phyloP scores from a whole-genome alignment of 1,284 basidiomycete genomes.

The Phellinidium pouzarii region DNA sequence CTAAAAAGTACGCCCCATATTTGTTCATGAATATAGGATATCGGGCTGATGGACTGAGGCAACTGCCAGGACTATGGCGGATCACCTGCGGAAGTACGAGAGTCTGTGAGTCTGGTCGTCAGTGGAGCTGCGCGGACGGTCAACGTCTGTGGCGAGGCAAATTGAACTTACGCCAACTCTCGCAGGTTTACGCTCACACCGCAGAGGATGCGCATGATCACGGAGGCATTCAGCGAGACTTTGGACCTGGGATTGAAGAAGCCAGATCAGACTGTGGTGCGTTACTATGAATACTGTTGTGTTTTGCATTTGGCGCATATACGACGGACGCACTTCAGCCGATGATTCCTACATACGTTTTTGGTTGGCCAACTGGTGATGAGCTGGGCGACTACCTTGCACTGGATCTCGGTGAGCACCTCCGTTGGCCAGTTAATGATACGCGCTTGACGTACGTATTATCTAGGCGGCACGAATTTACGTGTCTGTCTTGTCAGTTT shows the following conservation, averaged over 20 bases:
- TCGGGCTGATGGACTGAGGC: conserved; percentile 9
- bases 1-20: conserved; percentile 58
- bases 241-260: conserved; percentile 85
- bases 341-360: conserved; percentile 96
- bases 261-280: conserved; percentile 80
- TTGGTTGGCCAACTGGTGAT: conserved; percentile 90
- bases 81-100: conserved; percentile 86
- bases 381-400: conserved; percentile 91
- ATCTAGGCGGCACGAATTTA: conserved; percentile 84
- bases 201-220: conserved; percentile 95
- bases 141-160: background rate
- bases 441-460: background rate
- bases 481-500: conserved; percentile 95
- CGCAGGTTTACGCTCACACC: conserved; percentile 79
- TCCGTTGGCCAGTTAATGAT: background rate
- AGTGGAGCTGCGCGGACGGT: background rate
- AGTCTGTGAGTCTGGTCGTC: conserved; percentile 48
- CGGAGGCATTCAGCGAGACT: conserved; percentile 90
- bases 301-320: conserved; percentile 7
- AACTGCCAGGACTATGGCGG: conserved; percentile 68
- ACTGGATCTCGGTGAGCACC: conserved; percentile 74
- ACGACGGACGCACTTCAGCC: conserved; percentile 43
- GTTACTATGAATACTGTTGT: conserved; percentile 30
- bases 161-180: background rate
- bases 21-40: background rate